Base-by-base conservation (phyloP, 768 basidiomycete species). In the Lentinula sp. region DNA sequence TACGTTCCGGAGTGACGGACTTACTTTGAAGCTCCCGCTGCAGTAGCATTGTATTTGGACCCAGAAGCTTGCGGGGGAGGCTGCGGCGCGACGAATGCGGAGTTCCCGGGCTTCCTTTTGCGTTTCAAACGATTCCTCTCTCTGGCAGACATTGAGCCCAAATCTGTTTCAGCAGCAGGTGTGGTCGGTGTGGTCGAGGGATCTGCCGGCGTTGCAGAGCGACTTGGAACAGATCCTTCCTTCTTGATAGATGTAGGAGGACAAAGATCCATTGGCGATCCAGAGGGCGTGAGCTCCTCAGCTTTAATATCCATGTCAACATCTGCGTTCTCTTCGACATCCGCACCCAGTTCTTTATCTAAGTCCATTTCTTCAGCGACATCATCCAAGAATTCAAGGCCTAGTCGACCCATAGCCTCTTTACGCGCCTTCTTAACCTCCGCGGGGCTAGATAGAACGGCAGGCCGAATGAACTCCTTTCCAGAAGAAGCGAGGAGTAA, bases 51-150 rank as follows among this genome's bases (percentile, higher is more conserved):
- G 66, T 86, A 93, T 68, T 88, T 89, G 4, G 87, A 73, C 37
- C 83, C 81, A 0, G 83, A 66, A 51, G 73, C 68, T 66, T 87
- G 83, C 28, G 85, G 79, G 1, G 90, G 88, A 1, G 89, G 87
- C 4, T 86, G 86, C 1, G 88, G 84, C 12, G 87, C 81, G 15
- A 94, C 92, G 66, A 93, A 93, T 1, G 90, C 91, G 36, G 86
- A 77, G 68, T 89, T 91, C 3, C 93, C 95, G 3, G 82, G 81
- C 68, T 95, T 97, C 60, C 95, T 89, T 70, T 98, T 98, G 33
- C 97, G 83, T 72, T 99, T 99, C 36, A 98, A 77, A 51, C 95
- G 85, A 70, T 97, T 97, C 36, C 91, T 85, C 73, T 98, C 96
- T 58, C 97, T 86, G 10, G 94, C 93, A 36, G 95, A 97, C 49